Conservation (phyloP, 2,329 filamentous ascomycete genomes). For the Lecanicillium sp. region DNA sequence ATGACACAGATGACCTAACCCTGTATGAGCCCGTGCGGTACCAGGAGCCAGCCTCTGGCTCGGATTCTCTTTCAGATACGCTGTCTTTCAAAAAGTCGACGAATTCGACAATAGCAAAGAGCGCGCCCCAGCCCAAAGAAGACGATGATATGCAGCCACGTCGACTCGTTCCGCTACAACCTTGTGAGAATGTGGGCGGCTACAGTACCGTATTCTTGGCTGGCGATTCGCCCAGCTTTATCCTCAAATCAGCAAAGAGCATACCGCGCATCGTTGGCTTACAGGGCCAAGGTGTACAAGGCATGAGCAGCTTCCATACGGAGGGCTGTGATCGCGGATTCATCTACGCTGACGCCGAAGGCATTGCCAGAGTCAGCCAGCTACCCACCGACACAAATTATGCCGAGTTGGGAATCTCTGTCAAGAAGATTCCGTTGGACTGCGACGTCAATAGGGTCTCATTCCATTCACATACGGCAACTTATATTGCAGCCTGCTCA, state of each 20-base stretch:
- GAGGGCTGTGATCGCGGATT: slow-evolving; percentile 75
- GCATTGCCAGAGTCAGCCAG: slow-evolving; percentile 67
- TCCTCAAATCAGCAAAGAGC: slow-evolving; percentile 76
- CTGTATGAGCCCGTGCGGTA: slow-evolving; percentile 76
- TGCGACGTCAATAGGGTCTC: slow-evolving; percentile 66
- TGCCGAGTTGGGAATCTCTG: slow-evolving; percentile 67
- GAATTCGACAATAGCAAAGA: slow-evolving; percentile 61
- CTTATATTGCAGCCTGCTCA: slow-evolving; percentile 73
- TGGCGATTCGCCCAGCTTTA: slow-evolving; percentile 71
- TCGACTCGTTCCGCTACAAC: slow-evolving; percentile 48
- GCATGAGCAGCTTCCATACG: slow-evolving; percentile 71
- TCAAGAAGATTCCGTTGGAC: slow-evolving; percentile 64
- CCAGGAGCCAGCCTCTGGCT: slow-evolving; percentile 27
- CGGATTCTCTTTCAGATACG: slow-evolving; percentile 39
- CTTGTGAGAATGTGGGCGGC: slow-evolving; percentile 62
- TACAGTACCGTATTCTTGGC: slow-evolving; percentile 79
- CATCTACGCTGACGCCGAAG: slow-evolving; percentile 68
- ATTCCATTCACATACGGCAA: slow-evolving; percentile 68
- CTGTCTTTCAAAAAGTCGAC: slow-evolving; percentile 72
- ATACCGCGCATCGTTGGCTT: slow-evolving; percentile 69
- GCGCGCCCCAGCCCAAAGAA: slow-evolving; percentile 44
- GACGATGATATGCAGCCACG: slow-evolving; percentile 38
- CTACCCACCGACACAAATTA: slow-evolving; percentile 62
- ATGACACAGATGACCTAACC: slow-evolving; percentile 72
- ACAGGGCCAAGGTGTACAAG: slow-evolving; percentile 60